phyloP scores from a whole-genome alignment of 306 rosid species.

The Hippophae rhamnoides region DNA sequence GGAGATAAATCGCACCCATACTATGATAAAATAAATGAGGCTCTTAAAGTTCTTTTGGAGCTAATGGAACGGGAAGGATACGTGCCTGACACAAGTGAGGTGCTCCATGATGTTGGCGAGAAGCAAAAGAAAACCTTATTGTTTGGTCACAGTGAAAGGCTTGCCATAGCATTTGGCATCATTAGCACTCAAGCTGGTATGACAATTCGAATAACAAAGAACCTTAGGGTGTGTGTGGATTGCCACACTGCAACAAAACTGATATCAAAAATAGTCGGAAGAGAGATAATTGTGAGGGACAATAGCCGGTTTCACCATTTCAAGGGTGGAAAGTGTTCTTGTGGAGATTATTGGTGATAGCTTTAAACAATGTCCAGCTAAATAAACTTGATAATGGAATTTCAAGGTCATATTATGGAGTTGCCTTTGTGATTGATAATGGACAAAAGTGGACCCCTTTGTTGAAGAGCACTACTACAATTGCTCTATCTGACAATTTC shows the following conservation, averaged over 20 bases:
- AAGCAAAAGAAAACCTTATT: conserved; percentile 55
- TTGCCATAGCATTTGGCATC: conserved; percentile 82
- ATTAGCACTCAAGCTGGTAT: conserved; percentile 67
- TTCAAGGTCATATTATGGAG: no score
- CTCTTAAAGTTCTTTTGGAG: conserved; percentile 51
- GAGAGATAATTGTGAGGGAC: conserved; percentile 22
- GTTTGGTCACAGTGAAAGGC: conserved; percentile 68
- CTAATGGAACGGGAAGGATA: conserved; percentile 70
- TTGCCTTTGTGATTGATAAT: no score
- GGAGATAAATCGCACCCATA: conserved; percentile 74
- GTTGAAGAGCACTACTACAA: no score
- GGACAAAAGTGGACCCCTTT: no score
- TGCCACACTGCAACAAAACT: conserved; percentile 21
- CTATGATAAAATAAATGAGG: conserved; percentile 48
- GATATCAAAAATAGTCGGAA: conserved; percentile 12
- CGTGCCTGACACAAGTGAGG: conserved; percentile 54
- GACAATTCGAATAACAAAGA: conserved; percentile 68
- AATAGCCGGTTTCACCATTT: conserved; percentile 20
- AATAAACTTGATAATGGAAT: no score
- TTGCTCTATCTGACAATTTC: no score
- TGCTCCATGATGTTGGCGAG: conserved; percentile 68
- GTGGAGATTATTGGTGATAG: conserved; percentile 28
- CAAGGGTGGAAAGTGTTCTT: conserved; percentile 21
- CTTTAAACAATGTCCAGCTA: no score
- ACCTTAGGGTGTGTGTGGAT: conserved; percentile 33